Evolutionary conservation across 306 rosid species (phyloP).

Genomic region (Dryas octopetala): DNA sequence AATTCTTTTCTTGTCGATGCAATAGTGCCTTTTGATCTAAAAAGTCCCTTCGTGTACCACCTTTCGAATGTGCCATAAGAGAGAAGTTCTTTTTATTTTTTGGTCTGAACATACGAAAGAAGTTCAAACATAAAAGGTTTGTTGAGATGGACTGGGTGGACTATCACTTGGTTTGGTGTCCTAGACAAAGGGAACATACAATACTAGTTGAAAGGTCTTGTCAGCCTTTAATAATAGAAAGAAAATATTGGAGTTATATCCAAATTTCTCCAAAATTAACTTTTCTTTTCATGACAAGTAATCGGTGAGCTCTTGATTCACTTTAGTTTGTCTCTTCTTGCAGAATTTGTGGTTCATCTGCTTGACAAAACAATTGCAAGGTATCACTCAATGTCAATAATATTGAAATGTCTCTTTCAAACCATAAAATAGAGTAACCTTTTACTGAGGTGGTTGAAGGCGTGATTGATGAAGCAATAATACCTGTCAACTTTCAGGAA

Average conservation of each 20-base stretch:
- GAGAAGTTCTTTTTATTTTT: background rate
- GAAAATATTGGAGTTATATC: constrained; percentile 9
- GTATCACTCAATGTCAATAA: constrained; percentile 42
- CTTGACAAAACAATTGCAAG: constrained; percentile 86
- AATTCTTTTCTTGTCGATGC: constrained; percentile 24
- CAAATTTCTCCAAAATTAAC: background rate
- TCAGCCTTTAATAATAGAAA: background rate
- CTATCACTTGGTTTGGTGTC: constrained; percentile 14
- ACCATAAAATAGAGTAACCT: background rate
- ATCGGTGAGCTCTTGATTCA: background rate
- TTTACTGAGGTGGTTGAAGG: background rate
- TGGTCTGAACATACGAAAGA: background rate
- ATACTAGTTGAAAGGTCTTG: background rate
- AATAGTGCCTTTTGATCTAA: constrained; percentile 33
- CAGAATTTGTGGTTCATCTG: constrained; percentile 71
- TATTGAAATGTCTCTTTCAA: constrained; percentile 9
- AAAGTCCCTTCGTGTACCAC: constrained; percentile 33
- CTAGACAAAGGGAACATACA: constrained; percentile 19
- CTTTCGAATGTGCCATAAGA: constrained; percentile 4
- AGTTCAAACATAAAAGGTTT: constrained; percentile 11
- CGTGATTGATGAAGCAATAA: background rate
- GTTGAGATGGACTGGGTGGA: constrained; percentile 6
- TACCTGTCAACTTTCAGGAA: background rate
- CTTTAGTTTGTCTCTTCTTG: constrained; percentile 28
- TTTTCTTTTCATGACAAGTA: background rate